Conservation (phyloP, 441 rosid species). For the Gossypium davidsonii region DNA sequence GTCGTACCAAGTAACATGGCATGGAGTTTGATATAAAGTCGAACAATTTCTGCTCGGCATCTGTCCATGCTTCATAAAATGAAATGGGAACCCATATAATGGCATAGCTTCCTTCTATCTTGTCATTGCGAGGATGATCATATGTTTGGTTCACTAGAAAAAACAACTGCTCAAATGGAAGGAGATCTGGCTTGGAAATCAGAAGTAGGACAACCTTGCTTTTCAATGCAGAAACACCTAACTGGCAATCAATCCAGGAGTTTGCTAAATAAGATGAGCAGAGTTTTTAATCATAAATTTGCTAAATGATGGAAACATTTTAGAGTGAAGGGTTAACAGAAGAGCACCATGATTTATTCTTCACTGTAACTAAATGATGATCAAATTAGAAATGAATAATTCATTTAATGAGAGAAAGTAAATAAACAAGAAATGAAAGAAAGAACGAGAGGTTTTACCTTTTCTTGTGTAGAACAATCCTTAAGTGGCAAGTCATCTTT, state of each 20-base stretch:
- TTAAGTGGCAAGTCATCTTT: slow-evolving; percentile 55
- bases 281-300: not conserved
- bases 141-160: slow-evolving; percentile 57
- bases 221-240: slow-evolving; percentile 49
- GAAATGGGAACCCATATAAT: slow-evolving; percentile 65
- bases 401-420: not conserved
- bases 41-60: slow-evolving; percentile 38
- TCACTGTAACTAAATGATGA: not conserved
- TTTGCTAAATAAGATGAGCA: not conserved
- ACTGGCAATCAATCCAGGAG: slow-evolving; percentile 33
- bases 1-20: slow-evolving; percentile 60
- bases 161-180: slow-evolving; percentile 43
- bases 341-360: not conserved
- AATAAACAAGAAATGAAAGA: not conserved
- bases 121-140: slow-evolving; percentile 33
- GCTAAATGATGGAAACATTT: not conserved
- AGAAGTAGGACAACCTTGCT: slow-evolving; percentile 52
- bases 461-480: slow-evolving; percentile 39
- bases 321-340: not conserved
- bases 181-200: slow-evolving; percentile 53
- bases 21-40: slow-evolving; percentile 36
- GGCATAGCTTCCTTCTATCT: slow-evolving; percentile 35
- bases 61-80: slow-evolving; percentile 45
- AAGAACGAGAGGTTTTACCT: slow-evolving; percentile 25
- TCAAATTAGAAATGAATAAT: not conserved